These are phyloP conservation scores for Cornus suecica DNA, from an alignment of 148 eudicot genomes.

Conservation along the genomic window DNA sequence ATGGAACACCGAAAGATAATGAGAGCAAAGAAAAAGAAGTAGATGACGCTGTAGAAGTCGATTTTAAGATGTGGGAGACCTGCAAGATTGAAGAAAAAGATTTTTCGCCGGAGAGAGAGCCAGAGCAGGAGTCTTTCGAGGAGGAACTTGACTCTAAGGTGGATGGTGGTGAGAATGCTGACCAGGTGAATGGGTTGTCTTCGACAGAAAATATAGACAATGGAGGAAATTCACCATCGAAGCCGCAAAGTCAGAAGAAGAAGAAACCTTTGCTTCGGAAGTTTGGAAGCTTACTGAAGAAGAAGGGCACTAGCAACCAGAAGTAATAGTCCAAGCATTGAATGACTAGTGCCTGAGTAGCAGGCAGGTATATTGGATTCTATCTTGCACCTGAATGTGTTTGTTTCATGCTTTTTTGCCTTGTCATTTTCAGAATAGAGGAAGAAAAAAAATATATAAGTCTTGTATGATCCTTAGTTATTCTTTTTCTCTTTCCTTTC, in stretches of 20 bases:
- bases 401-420: conserved; percentile 24
- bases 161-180: conserved; percentile 48
- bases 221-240: conserved; percentile 54
- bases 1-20: conserved; percentile 29
- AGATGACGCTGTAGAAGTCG: conserved; percentile 42
- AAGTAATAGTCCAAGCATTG: conserved; percentile 31
- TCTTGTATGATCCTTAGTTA: conserved; percentile 47
- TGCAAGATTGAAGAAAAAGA: conserved; percentile 70
- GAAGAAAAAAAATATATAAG: conserved; percentile 19
- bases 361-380: conserved; percentile 20
- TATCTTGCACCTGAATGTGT: conserved; percentile 24
- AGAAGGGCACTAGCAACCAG: conserved; percentile 57
- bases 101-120: conserved; percentile 52
- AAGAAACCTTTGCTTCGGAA: conserved; percentile 75
- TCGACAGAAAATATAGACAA: conserved; percentile 41
- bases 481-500: conserved; percentile 18
- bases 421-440: conserved; percentile 12
- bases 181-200: conserved; percentile 40
- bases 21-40: conserved; percentile 38
- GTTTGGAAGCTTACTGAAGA: conserved; percentile 83
- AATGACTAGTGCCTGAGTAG: neutral
- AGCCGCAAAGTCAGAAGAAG: conserved; percentile 64
- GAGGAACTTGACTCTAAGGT: conserved; percentile 66
- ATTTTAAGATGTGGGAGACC: conserved; percentile 82
- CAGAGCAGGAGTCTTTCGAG: conserved; percentile 64